Conservation (phyloP, 2,329 filamentous ascomycete genomes). For the Sporothrix globosa region DNA sequence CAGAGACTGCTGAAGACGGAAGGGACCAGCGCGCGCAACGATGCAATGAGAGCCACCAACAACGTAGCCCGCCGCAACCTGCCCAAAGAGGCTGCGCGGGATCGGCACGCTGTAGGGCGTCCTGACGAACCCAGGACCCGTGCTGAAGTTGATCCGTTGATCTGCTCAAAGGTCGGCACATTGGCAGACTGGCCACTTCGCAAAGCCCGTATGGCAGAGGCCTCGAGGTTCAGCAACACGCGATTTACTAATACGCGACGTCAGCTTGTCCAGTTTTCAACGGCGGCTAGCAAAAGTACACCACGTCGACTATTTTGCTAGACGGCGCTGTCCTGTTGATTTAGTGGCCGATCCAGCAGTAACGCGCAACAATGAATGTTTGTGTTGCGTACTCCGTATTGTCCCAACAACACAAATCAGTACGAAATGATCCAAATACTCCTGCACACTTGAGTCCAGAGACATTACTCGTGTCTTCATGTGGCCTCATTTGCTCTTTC, state of each 20-base stretch:
- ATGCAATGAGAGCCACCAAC: background rate
- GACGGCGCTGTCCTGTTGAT: no score
- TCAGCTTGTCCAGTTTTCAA: background rate
- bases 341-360: no score
- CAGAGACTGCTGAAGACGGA: constrained; percentile 9
- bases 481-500: constrained; percentile 11
- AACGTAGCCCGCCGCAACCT: background rate
- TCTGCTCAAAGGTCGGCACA: background rate
- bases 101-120: constrained; percentile 1
- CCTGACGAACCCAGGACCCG: background rate
- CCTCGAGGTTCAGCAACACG: background rate
- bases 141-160: background rate
- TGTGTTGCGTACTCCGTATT: no score
- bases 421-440: no score
- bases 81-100: background rate
- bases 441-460: no score
- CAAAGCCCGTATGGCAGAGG: no score
- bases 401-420: no score
- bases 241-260: constrained; percentile 10
- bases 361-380: no score
- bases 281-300: no score
- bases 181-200: no score
- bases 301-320: no score
- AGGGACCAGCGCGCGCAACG: constrained; percentile 8
- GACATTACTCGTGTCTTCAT: no score